Conservation (phyloP, 495 filamentous ascomycete species). For the Talaromyces adpressus region DNA sequence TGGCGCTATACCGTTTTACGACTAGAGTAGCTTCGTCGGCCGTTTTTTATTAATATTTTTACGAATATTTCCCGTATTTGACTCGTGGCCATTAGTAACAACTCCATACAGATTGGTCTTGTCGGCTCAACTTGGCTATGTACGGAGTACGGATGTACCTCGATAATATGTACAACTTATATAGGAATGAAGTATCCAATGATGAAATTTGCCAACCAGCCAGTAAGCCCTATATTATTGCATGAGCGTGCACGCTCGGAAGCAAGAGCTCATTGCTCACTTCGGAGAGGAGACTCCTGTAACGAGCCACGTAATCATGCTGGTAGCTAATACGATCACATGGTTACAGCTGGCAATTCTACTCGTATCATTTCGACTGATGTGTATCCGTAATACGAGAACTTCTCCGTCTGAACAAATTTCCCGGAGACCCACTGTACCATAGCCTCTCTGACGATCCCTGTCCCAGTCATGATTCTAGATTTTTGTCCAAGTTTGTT, state of each 20-base stretch:
- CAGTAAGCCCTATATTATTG: neutral
- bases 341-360: neutral
- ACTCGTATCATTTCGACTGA: neutral
- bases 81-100: neutral
- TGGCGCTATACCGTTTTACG: neutral
- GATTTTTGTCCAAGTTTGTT: neutral
- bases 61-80: neutral
- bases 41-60: neutral
- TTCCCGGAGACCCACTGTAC: neutral
- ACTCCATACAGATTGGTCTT: neutral
- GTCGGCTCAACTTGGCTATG: neutral
- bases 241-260: neutral
- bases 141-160: neutral
- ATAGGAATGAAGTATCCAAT: neutral
- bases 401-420: neutral
- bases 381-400: neutral
- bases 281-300: neutral
- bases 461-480: neutral
- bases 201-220: neutral
- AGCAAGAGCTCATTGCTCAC: neutral
- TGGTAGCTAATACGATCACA: neutral
- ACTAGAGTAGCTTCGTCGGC: neutral
- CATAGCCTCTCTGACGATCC: neutral
- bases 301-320: neutral
- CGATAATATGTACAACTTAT: neutral